These are phyloP conservation scores for Kuraishia cidri DNA, from an alignment of 805 yeast species.

Conservation along the genomic window DNA sequence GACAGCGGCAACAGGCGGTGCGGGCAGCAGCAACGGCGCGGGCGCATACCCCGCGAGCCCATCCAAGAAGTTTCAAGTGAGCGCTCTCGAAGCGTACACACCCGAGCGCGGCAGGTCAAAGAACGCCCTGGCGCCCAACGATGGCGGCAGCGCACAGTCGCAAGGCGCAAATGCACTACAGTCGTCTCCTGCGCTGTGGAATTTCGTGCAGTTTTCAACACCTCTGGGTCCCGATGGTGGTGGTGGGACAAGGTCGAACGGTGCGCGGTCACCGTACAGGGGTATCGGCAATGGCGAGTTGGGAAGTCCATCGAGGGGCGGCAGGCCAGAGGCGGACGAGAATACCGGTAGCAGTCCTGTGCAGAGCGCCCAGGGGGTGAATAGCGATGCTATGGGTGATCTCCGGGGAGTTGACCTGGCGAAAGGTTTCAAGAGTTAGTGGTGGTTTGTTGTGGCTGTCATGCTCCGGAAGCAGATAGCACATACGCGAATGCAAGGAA, in stretches of 20 bases:
- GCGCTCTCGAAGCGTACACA: conserved; percentile 55
- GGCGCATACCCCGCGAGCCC: conserved; percentile 14
- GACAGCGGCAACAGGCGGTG: neutral
- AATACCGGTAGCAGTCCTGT: neutral
- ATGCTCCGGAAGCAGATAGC: too few relatives aligned
- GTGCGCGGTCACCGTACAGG: neutral
- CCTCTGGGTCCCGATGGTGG: conserved; percentile 15
- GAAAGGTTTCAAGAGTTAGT: conserved; percentile 30
- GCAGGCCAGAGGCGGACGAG: neutral
- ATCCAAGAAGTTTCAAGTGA: conserved; percentile 30
- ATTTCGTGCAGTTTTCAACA: conserved; percentile 66
- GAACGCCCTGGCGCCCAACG: conserved; percentile 10
- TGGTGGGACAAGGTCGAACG: neutral
- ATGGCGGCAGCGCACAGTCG: conserved; percentile 9
- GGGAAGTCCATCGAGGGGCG: conserved; percentile 1
- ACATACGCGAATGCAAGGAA: too few relatives aligned
- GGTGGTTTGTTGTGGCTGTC: too few relatives aligned
- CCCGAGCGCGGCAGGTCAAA: conserved; percentile 44
- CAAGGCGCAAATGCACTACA: conserved; percentile 16
- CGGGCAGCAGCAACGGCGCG: neutral
- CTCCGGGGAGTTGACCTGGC: conserved; percentile 37
- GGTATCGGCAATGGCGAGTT: neutral
- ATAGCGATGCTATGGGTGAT: conserved; percentile 24
- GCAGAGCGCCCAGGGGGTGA: conserved; percentile 1
- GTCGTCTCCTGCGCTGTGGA: conserved; percentile 91